Evolutionary conservation across 352 stramenopile species (phyloP).

Genomic region (Globisporangium abappressorium): DNA sequence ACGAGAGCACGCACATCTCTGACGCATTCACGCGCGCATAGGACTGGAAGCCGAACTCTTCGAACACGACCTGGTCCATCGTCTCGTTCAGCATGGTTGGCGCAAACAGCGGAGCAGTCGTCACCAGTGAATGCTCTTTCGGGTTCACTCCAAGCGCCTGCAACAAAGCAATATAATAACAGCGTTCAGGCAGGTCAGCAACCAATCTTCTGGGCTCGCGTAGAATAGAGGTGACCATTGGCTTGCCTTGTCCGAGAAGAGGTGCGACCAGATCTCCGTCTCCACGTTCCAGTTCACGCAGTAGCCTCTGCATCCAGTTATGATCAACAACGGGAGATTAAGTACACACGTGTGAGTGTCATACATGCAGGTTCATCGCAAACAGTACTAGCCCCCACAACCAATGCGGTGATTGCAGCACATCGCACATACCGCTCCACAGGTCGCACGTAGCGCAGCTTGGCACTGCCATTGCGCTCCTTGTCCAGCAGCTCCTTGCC

Average conservation of each 20-base stretch:
- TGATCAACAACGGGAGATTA: background rate
- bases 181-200: background rate
- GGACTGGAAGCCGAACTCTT: conserved; percentile 61
- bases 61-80: conserved; percentile 83
- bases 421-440: conserved; percentile 32
- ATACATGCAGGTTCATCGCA: background rate
- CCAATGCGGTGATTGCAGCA: background rate
- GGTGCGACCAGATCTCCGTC: conserved; percentile 50
- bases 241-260: conserved; percentile 45
- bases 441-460: conserved; percentile 41
- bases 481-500: conserved; percentile 51
- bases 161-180: background rate
- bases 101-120: conserved; percentile 56
- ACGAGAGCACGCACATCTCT: conserved; percentile 66
- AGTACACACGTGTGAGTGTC: background rate
- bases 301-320: conserved; percentile 45
- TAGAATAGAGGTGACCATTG: background rate
- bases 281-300: conserved; percentile 83
- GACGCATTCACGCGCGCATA: conserved; percentile 49
- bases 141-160: conserved; percentile 50
- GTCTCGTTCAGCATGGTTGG: conserved; percentile 54
- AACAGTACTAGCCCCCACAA: background rate
- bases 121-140: conserved; percentile 48
- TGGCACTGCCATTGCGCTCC: conserved; percentile 49
- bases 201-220: background rate